Conservation (phyloP, 2,329 filamentous ascomycete species). For the Colletotrichum euphorbiae region DNA sequence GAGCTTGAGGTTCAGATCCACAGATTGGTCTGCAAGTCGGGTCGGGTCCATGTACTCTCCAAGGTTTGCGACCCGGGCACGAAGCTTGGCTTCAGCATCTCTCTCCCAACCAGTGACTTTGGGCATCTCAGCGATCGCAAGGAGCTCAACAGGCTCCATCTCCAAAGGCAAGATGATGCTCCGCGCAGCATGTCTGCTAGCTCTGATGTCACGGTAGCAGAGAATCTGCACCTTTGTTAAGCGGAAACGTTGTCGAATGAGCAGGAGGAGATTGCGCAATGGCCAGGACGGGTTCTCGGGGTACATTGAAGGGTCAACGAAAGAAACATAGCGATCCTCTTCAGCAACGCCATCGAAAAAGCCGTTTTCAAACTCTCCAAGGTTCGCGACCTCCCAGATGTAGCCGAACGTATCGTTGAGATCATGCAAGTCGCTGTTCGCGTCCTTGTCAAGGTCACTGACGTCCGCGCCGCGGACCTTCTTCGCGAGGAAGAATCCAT, state of each 20-base stretch:
- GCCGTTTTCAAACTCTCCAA: conserved; percentile 83
- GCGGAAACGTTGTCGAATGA: conserved; percentile 85
- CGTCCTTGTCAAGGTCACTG: conserved; percentile 35
- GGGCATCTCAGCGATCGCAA: conserved; percentile 70
- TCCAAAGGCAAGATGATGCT: conserved; percentile 81
- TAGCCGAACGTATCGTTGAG: conserved; percentile 56
- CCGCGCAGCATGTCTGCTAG: conserved; percentile 80
- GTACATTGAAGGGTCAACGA: conserved; percentile 94
- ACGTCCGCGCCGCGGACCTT: conserved; percentile 61
- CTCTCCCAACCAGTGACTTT: conserved; percentile 97
- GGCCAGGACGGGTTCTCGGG: conserved; percentile 91
- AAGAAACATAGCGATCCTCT: conserved; percentile 85
- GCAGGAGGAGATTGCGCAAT: conserved; percentile 85
- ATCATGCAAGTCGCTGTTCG: conserved; percentile 39
- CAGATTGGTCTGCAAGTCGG: conserved; percentile 89
- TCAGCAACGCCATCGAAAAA: conserved; percentile 82
- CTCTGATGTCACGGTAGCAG: conserved; percentile 88
- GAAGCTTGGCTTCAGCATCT: conserved; percentile 80
- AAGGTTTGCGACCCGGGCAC: conserved; percentile 82
- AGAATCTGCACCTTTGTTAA: conserved; percentile 83
- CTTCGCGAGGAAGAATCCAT: conserved; percentile 97
- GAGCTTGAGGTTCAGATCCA: conserved; percentile 95
- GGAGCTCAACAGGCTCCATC: conserved; percentile 61
- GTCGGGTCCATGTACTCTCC: conserved; percentile 94
- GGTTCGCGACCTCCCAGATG: conserved; percentile 80